Conservation (phyloP, 2,329 filamentous ascomycete species). For the Xylariaceae sp. region DNA sequence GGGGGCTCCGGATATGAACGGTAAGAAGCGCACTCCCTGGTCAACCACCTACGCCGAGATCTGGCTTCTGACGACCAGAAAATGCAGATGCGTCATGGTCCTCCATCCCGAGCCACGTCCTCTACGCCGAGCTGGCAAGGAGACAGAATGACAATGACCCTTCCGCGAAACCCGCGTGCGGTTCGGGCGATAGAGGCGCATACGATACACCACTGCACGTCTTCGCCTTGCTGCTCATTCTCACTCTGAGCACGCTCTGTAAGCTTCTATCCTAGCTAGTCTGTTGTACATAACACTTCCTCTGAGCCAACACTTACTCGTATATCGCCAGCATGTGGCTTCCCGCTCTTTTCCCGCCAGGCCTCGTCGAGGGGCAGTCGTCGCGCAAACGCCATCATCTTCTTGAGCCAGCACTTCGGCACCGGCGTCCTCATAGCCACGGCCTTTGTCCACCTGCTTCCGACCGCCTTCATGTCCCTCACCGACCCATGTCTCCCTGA, state of each 20-base stretch:
- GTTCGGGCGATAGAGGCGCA: slow-evolving; percentile 44
- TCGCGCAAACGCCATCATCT: slow-evolving; percentile 55
- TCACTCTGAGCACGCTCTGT: slow-evolving; percentile 55
- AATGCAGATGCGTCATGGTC: slow-evolving; percentile 41
- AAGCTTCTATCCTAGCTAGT: slow-evolving; percentile 21
- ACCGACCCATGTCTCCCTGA: slow-evolving; percentile 67
- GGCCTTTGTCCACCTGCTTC: slow-evolving; percentile 73
- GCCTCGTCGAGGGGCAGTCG: slow-evolving; percentile 44
- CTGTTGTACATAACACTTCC: not conserved
- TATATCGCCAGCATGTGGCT: slow-evolving; percentile 52
- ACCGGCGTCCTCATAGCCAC: slow-evolving; percentile 83
- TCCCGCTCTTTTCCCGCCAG: slow-evolving; percentile 59
- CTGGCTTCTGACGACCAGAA: too few species aligned
- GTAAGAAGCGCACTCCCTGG: too few species aligned
- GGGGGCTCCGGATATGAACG: too few species aligned
- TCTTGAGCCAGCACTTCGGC: slow-evolving; percentile 68
- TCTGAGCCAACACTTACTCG: slow-evolving; percentile 4
- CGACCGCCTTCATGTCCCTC: slow-evolving; percentile 61
- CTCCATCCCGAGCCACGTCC: slow-evolving; percentile 45
- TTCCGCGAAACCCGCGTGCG: slow-evolving; percentile 44
- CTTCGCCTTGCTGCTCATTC: slow-evolving; percentile 61
- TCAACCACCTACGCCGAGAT: too few species aligned
- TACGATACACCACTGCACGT: slow-evolving; percentile 66
- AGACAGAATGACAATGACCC: slow-evolving; percentile 35
- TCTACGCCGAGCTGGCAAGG: slow-evolving; percentile 48